Evolutionary conservation across 139 green algal genomes (phyloP), one percentile per base, ranked within the genome.

Genomic region (Gonium pectorale): DNA sequence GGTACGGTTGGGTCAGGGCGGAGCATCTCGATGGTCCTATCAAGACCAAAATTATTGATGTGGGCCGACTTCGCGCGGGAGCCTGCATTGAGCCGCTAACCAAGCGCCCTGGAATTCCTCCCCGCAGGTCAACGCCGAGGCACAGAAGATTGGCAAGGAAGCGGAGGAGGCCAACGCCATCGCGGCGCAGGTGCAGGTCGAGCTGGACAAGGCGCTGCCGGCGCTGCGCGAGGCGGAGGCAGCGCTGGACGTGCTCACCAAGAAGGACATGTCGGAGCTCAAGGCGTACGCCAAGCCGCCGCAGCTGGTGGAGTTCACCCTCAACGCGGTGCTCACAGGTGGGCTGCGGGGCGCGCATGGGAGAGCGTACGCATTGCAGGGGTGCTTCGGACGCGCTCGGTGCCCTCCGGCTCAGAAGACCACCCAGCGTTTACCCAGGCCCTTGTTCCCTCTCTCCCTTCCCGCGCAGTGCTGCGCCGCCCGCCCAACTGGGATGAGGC

Each of bases 251-350:
- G 93, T 96, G 83, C 88, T 98, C 51, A 97, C 93, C 33, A 97
- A 97, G 92, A 97, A 97, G 88, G 95, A 98, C 86, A 92, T 98
- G 70, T 86, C 79, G 21, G 94, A 98, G 87, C 82, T 98, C 21
- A 98, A 98, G 86, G 93, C 94, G 26, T 98, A 97, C 86, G 90
- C 93, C 54, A 97, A 97, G 88, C 95, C 95, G 43, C 95, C 95
- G 21, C 83, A 92, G 6, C 84, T 96, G 59, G 95, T 98, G 40
- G 95, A 98, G 89, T 72, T 97, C 40, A 96, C 93, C 8, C 89
- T 98, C 44, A 84, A 85, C 49, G 89, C 79, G 15, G 87, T 92
- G 27, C 92, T 92, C 81, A 93, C 90, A 1, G 73, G 72, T 84
- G 62, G 35, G n/a, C n/a, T n/a, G n/a, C n/a, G n/a, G n/a, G n/a